Evolutionary conservation across 805 yeast genomes (phyloP).

Genomic region (Suhomyces canberraensis): DNA sequence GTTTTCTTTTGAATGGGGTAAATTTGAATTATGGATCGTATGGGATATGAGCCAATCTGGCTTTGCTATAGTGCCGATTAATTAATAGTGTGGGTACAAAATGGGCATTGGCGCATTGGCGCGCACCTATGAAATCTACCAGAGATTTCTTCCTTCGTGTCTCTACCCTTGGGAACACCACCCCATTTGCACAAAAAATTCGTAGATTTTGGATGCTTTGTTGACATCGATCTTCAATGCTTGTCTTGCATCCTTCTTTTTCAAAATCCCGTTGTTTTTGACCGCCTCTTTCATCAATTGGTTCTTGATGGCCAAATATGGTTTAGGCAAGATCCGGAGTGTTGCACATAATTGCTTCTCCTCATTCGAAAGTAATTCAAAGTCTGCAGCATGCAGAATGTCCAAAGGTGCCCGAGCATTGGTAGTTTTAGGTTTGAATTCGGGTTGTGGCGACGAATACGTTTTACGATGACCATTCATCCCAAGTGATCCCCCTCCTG

Average conservation of each 20-base stretch:
- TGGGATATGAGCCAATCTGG: too few relatives aligned
- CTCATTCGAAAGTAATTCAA: constrained; percentile 76
- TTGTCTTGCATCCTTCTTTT: constrained; percentile 83
- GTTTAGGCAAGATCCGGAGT: constrained; percentile 84
- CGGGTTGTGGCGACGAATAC: constrained; percentile 35
- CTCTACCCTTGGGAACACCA: constrained; percentile 60
- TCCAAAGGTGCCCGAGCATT: constrained; percentile 55
- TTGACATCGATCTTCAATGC: constrained; percentile 78
- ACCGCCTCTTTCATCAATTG: constrained; percentile 82
- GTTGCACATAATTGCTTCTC: constrained; percentile 84
- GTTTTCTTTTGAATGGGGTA: too few relatives aligned
- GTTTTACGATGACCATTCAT: constrained; percentile 20
- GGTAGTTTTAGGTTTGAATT: constrained; percentile 41
- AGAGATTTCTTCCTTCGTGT: background rate
- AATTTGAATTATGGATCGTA: too few relatives aligned
- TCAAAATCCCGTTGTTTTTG: constrained; percentile 77
- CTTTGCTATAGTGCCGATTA: too few relatives aligned
- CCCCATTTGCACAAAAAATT: constrained; percentile 87
- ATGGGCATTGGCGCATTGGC: too few relatives aligned
- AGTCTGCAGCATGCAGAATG: constrained; percentile 77
- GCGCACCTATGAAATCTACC: too few relatives aligned
- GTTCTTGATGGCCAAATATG: constrained; percentile 90
- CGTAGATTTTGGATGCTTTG: constrained; percentile 85
- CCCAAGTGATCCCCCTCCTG: constrained; percentile 1
- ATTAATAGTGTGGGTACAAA: too few relatives aligned